These are phyloP conservation scores for Candida pseudocylindracea DNA, from an alignment of 1,139 yeast genomes.

Conservation along the genomic window DNA sequence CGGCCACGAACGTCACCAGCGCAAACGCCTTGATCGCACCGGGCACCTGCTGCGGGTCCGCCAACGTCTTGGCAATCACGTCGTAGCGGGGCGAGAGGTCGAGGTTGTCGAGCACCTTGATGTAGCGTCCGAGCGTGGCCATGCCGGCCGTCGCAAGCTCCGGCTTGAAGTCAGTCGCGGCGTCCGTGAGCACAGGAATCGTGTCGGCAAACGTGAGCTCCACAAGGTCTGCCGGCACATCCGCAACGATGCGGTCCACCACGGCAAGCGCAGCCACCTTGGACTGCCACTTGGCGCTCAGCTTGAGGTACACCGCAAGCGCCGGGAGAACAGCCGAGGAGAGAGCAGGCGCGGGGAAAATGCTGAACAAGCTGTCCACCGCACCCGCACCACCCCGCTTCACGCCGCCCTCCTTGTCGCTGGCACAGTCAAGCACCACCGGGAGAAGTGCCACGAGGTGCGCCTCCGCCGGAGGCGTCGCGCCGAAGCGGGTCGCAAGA, in stretches of 20 bases:
- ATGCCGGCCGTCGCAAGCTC: slow-evolving; percentile 80
- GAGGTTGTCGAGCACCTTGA: slow-evolving; percentile 71
- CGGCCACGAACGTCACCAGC: slow-evolving; percentile 93
- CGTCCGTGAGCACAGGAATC: slow-evolving; percentile 71
- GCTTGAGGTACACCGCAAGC: slow-evolving; percentile 37
- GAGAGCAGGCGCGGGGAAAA: slow-evolving; percentile 63
- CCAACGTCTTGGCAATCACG: slow-evolving; percentile 68
- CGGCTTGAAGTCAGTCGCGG: slow-evolving; percentile 90
- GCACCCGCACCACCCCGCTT: slow-evolving; percentile 64
- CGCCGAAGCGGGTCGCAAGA: slow-evolving; percentile 42
- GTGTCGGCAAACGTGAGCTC: slow-evolving; percentile 62
- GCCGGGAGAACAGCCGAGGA: slow-evolving; percentile 45
- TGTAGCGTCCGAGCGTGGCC: slow-evolving; percentile 45
- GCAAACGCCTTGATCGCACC: slow-evolving; percentile 77
- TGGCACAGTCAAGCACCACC: slow-evolving; percentile 36
- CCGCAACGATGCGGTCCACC: slow-evolving; percentile 53
- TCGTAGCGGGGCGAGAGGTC: slow-evolving; percentile 79
- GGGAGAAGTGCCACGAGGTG: slow-evolving; percentile 36
- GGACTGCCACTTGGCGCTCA: slow-evolving; percentile 88
- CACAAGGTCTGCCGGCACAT: slow-evolving; percentile 67
- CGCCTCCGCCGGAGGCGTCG: slow-evolving; percentile 54
- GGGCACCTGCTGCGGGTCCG: slow-evolving; percentile 76
- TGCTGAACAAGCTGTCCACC: slow-evolving; percentile 40
- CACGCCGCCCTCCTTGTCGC: slow-evolving; percentile 78
- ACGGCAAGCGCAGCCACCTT: slow-evolving; percentile 60